Evolutionary conservation across 176 grass and related monocot genomes (phyloP).

Genomic region (bread wheat (Triticum aestivum)): DNA sequence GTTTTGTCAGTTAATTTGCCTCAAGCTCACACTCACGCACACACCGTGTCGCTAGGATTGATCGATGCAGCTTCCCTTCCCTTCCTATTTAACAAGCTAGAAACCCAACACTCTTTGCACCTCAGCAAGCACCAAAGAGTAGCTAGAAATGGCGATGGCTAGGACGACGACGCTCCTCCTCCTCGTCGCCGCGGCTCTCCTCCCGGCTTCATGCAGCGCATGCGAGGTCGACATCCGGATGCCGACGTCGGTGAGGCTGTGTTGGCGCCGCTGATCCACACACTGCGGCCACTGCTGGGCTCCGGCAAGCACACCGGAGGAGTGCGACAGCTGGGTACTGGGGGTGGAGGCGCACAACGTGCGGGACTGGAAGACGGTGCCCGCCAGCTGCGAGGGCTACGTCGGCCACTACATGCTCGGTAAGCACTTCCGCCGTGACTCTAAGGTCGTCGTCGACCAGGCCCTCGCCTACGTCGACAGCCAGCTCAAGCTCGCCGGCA

Average conservation of each 20-base stretch:
- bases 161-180: background rate
- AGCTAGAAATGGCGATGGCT: background rate
- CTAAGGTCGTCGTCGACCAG: conserved; percentile 39
- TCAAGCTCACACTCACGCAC: too few species aligned
- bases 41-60: too few species aligned
- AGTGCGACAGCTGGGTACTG: too few species aligned
- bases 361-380: conserved; percentile 18
- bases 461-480: conserved; percentile 40
- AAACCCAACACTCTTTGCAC: background rate
- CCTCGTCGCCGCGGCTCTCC: background rate
- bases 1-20: too few species aligned
- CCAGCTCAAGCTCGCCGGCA: conserved; percentile 24
- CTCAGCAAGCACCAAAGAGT: background rate
- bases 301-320: too few species aligned
- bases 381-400: conserved; percentile 36
- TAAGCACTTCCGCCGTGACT: conserved; percentile 41
- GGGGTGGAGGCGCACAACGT: too few species aligned
- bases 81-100: background rate
- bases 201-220: background rate
- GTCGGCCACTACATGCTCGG: conserved; percentile 62
- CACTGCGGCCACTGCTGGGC: too few species aligned
- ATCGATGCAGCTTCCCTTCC: too few species aligned
- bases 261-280: too few species aligned
- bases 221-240: conserved; percentile 15
- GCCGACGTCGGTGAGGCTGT: background rate